Evolutionary conservation across 2,329 filamentous ascomycete species (phyloP), one percentile per base, ranked within the genome.

Genomic region (Periconia sp.): DNA sequence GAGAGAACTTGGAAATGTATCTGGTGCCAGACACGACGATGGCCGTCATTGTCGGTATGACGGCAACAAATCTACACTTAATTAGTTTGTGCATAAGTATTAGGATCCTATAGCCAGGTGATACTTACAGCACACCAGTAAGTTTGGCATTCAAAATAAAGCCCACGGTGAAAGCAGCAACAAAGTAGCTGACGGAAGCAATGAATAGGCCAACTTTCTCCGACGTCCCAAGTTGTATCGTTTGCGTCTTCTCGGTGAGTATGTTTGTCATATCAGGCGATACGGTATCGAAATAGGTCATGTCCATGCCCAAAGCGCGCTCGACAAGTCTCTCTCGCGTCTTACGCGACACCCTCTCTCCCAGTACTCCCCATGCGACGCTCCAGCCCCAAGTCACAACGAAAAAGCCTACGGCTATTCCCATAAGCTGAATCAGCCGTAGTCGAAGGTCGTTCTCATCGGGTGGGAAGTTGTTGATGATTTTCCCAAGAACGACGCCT

Each of bases 401-500:
- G 49, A 83, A 82, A 60, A 82, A 81, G 20, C 73, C 75, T 35
- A 75, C 72, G 6, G 79, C 79, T 49, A 79, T 72, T 6, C 71
- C 71, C 52, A 80, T 71, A 8, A 81, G 73, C 55, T 80, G 72
- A 8, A 61, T 66, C 3, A 82, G 64, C n/a, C 76, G 64, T 3
- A 60, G 61, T 15, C 63, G 65, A 2, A 81, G 66, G 47, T 77
- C 76, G 49, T 77, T 66, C 58, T 78, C 73, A 31, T 69, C 58
- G 1, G 79, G 80, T 35, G 79, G 80, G 27, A 82, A 82, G 20
- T 73, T 68, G 56, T 79, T 77, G 66, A 81, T 80, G 50, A 81
- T 77, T 49, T 77, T 72, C 35, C 77, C 77, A 43, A 81, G 77
- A 18, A 81, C 76, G 50, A 88, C 81, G 37, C 82, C 84, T 66